A percentile compares a stretch with the other conserved stretches of the same genome.
Conservation (phyloP, 352 stramenopile species). For the Lagenidium sp. region DNA sequence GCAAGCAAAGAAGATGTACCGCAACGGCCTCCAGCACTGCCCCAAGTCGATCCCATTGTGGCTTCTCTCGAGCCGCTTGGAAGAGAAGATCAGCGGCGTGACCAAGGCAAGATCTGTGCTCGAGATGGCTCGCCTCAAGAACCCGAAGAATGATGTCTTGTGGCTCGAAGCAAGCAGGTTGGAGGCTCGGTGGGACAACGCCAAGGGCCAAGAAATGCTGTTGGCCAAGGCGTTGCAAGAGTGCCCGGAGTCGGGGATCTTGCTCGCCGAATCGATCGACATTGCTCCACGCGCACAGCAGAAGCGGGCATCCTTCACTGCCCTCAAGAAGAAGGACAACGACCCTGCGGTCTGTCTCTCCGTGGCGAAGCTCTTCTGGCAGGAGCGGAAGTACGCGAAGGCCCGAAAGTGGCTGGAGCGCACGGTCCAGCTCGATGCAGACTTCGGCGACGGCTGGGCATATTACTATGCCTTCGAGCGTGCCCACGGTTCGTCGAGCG, state of each 20-base stretch:
- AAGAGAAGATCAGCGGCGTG: constrained; percentile 86
- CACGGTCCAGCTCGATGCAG: constrained; percentile 92
- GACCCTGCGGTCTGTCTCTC: constrained; percentile 95
- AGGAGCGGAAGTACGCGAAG: constrained; percentile 93
- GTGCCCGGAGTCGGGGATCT: constrained; percentile 91
- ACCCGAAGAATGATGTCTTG: constrained; percentile 89
- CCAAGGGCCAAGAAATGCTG: constrained; percentile 93
- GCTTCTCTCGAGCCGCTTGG: constrained; percentile 90
- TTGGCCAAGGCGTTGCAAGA: constrained; percentile 97
- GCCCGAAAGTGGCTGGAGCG: constrained; percentile 97
- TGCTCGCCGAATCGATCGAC: constrained; percentile 95
- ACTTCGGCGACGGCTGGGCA: constrained; percentile 97
- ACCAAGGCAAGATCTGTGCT: constrained; percentile 96
- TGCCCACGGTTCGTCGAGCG: constrained; percentile 70
- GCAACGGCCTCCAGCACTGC: constrained; percentile 89
- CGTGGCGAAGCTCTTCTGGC: constrained; percentile 96
- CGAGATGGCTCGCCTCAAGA: constrained; percentile 95
- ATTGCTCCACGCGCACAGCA: constrained; percentile 92
- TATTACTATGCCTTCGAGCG: constrained; percentile 97
- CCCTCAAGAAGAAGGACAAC: constrained; percentile 97
- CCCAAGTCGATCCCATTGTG: constrained; percentile 92
- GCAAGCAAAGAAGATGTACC: constrained; percentile 88
- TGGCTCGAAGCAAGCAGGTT: constrained; percentile 96
- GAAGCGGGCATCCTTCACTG: constrained; percentile 93
- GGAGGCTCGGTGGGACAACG: constrained; percentile 88